These are phyloP conservation scores for Boechera retrofracta DNA, from an alignment of 345 rosid genomes.

Conservation along the genomic window DNA sequence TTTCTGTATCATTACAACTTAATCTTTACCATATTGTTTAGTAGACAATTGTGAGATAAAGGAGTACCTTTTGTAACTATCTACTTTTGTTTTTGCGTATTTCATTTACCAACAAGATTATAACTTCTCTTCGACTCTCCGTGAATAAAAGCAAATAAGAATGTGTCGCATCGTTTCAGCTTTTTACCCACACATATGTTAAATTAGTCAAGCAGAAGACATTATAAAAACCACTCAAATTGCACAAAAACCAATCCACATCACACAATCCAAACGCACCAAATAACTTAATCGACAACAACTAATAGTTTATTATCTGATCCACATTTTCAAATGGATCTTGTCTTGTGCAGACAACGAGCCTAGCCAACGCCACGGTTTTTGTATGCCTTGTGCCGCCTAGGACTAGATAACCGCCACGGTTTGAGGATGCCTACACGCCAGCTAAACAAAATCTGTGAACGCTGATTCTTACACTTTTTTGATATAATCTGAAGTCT, in stretches of 20 bases:
- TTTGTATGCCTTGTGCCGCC: neutral
- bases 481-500: neutral
- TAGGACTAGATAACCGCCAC: neutral
- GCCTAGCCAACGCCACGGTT: neutral
- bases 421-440: no score
- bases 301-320: neutral
- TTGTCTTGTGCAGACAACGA: neutral
- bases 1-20: neutral
- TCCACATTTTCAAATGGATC: neutral
- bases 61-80: slow-evolving; percentile 19
- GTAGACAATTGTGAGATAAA: slow-evolving; percentile 19
- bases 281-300: neutral
- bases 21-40: slow-evolving; percentile 4
- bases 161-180: no score
- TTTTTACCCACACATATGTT: neutral
- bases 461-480: neutral
- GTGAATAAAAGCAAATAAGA: no score
- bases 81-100: neutral
- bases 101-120: neutral
- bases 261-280: neutral
- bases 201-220: neutral
- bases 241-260: neutral
- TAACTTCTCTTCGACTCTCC: no score
- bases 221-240: neutral
- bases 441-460: no score